Evolutionary conservation across 1,139 yeast genomes (phyloP).

Genomic region (Suhomyces ambrosiae): DNA sequence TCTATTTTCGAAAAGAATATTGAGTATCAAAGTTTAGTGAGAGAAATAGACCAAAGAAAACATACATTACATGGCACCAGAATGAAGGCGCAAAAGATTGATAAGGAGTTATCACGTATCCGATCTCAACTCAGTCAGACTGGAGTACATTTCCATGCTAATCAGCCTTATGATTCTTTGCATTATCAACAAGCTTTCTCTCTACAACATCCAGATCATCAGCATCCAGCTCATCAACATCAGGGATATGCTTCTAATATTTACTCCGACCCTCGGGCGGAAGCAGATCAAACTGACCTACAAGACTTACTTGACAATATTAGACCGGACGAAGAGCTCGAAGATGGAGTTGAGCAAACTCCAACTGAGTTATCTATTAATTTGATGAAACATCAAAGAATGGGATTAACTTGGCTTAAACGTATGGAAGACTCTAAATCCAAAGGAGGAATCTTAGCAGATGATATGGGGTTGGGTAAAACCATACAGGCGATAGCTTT

Average conservation of each 20-base stretch:
- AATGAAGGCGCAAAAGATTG: conserved; percentile 1
- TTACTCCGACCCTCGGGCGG: conserved; percentile 17
- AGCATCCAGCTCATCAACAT: no score
- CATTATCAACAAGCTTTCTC: neutral
- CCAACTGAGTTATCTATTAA: conserved; percentile 70
- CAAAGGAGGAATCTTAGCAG: conserved; percentile 84
- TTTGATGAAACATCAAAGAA: conserved; percentile 79
- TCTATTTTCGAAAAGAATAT: conserved; percentile 7
- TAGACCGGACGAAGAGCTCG: conserved; percentile 55
- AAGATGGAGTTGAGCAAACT: conserved; percentile 53
- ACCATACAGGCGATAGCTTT: conserved; percentile 81
- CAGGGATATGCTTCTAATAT: conserved; percentile 25
- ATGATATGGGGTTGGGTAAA: conserved; percentile 94
- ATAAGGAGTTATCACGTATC: conserved; percentile 1
- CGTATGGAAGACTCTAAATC: conserved; percentile 60
- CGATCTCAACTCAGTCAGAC: conserved; percentile 1
- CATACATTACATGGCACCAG: neutral
- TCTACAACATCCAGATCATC: no score
- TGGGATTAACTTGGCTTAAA: conserved; percentile 81
- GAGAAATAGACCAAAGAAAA: conserved; percentile 4
- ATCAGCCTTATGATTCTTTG: neutral
- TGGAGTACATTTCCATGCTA: neutral
- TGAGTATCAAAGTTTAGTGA: conserved; percentile 7
- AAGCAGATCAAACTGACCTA: conserved; percentile 27
- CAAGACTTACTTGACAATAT: conserved; percentile 65